These are phyloP conservation scores for Entonaema liquescens DNA, from an alignment of 495 filamentous ascomycete species.

Conservation along the genomic window DNA sequence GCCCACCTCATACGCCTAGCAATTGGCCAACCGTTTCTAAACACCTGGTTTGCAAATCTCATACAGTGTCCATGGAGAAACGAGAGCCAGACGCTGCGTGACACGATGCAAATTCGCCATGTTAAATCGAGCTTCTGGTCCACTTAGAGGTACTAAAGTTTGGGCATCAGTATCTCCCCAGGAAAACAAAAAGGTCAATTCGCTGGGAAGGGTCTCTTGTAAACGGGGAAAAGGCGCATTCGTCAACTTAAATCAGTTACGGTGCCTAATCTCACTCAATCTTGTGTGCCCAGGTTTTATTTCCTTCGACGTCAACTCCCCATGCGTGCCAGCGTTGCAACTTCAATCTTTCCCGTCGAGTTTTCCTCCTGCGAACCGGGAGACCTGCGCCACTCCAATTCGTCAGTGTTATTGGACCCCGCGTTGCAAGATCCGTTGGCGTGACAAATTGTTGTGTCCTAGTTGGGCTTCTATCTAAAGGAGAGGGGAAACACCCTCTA, in stretches of 20 bases:
- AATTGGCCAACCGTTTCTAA: constrained; percentile 40
- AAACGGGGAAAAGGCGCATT: constrained; percentile 26
- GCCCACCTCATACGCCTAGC: constrained; percentile 35
- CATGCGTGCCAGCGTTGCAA: constrained; percentile 30
- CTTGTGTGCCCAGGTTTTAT: constrained; percentile 27
- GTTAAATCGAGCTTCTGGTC: constrained; percentile 26
- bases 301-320: constrained; percentile 31
- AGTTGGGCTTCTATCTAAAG: constrained; percentile 36
- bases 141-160: constrained; percentile 23
- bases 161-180: constrained; percentile 33
- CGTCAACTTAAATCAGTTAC: constrained; percentile 10
- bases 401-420: constrained; percentile 37
- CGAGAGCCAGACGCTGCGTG: constrained; percentile 38
- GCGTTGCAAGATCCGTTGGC: constrained; percentile 34
- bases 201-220: constrained; percentile 21
- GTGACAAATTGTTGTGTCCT: constrained; percentile 39
- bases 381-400: constrained; percentile 31
- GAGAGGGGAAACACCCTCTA: constrained; percentile 3
- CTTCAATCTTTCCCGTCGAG: constrained; percentile 10
- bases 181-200: constrained; percentile 23
- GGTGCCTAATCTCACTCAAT: constrained; percentile 40
- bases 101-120: constrained; percentile 39
- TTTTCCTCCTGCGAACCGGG: constrained; percentile 21
- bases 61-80: constrained; percentile 30
- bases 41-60: constrained; percentile 40